Conservation (phyloP, 306 rosid genomes). For the Cercis canadensis region DNA sequence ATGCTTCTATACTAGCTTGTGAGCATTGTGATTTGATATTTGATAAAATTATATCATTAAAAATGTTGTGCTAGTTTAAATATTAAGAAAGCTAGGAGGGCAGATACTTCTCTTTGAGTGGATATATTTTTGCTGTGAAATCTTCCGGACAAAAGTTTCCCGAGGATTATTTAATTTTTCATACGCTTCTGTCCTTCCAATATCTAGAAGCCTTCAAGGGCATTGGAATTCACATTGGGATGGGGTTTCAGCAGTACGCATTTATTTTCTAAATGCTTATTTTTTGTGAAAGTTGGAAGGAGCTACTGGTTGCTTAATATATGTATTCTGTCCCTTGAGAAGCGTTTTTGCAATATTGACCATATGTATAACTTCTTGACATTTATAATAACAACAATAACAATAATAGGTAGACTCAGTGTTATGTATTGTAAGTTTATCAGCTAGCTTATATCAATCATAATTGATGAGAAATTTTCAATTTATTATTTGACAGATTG, state of each 20-base stretch:
- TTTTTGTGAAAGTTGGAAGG: not conserved
- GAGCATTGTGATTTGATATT: not conserved
- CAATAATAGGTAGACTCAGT: conserved; percentile 2
- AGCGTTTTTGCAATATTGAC: conserved; percentile 8
- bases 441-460: conserved; percentile 10
- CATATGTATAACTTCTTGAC: conserved; percentile 4
- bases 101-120: not conserved
- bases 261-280: conserved; percentile 12
- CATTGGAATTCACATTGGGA: not conserved
- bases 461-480: conserved; percentile 34
- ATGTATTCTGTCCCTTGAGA: not conserved
- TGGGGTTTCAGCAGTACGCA: not conserved
- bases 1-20: not conserved
- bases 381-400: not conserved
- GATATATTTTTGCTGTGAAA: not conserved
- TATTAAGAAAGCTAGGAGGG: conserved; percentile 1
- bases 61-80: conserved; percentile 8
- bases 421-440: conserved; percentile 15
- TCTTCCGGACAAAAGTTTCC: not conserved
- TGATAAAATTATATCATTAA: conserved; percentile 1
- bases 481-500: conserved; percentile 72
- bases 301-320: conserved; percentile 7
- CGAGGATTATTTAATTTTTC: not conserved
- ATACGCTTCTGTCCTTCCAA: not conserved
- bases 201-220: not conserved